Percentiles rank a stretch among this genome's conserved stretches.
Evolutionary conservation across 768 basidiomycete species (phyloP).

Genomic region (Lyophyllum atratum): DNA sequence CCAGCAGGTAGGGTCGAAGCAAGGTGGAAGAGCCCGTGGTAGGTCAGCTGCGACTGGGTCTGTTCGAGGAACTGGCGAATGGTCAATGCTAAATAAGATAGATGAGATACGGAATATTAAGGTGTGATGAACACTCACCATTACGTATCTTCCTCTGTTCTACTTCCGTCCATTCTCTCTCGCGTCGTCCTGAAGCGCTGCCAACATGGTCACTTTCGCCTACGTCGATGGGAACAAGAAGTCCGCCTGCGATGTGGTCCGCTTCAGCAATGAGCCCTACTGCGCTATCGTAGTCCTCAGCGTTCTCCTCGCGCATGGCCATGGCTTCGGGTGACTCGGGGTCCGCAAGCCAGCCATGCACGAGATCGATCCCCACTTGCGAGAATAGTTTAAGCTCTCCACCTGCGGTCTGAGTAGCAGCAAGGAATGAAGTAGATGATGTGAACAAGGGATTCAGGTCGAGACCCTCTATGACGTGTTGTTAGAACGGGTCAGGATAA

Average conservation of each 20-base stretch:
- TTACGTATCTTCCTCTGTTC: conserved; percentile 67
- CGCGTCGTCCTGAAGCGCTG: conserved; percentile 17
- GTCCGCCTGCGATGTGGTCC: conserved; percentile 69
- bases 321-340: conserved; percentile 60
- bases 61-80: conserved; percentile 69
- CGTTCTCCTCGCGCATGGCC: conserved; percentile 43
- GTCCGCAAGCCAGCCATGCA: conserved; percentile 91
- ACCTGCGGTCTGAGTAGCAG: conserved; percentile 49
- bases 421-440: conserved; percentile 64
- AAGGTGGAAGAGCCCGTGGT: conserved; percentile 83
- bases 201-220: conserved; percentile 25
- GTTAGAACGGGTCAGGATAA: not conserved
- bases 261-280: conserved; percentile 78
- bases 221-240: conserved; percentile 52
- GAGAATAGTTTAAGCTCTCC: conserved; percentile 86
- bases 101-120: not conserved
- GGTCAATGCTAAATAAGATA: conserved; percentile 52
- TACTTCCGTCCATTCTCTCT: conserved; percentile 43
- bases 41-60: conserved; percentile 83
- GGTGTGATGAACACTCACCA: conserved; percentile 46
- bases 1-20: conserved; percentile 59
- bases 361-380: conserved; percentile 77
- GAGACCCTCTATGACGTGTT: conserved; percentile 65
- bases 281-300: conserved; percentile 73
- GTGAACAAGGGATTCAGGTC: conserved; percentile 88